Evolutionary conservation across 2,329 filamentous ascomycete genomes (phyloP), one percentile per base, ranked within the genome.

Genomic region (Davidsoniella eucalypti): DNA sequence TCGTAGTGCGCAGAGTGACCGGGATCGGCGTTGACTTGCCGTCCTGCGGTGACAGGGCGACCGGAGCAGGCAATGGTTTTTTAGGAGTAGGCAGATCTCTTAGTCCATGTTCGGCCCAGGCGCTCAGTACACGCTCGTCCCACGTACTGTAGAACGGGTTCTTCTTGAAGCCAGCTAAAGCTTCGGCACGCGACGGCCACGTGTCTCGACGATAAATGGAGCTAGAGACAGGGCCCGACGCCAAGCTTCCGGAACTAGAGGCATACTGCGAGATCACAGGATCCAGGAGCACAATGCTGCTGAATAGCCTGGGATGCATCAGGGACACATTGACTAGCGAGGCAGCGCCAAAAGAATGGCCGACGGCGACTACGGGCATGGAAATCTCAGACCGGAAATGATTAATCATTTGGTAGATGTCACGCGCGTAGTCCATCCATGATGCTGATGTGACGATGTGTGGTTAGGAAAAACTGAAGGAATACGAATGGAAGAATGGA

Each of bases 301-400:
- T 75, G 55, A 95, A 72, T 17, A 95, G 76, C 6, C 87, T 82
- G 1, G 90, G 87, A 64, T 94, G 83, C 56, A 87, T 73, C 9
- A 90, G 68, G 4, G 84, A 69, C 14, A 90, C 69, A 57, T 86
- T 79, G 49, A 75, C 71, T 49, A 95, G 71, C 52, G 84, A 76
- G 60, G 76, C 77, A 56, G 75, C 87, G 57, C 90, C 90, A 70
- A 94, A 88, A 57, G 86, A 94, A 66, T 96, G 90, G 14, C 87
- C 90, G 25, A 96, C 65, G 51, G 85, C 88, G 55, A 95, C 66
- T 17, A 95, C 69, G 1, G 90, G 90, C 1, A 83, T 82, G 10
- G 84, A 82, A 74, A 72, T 67, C 26, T 53, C 33, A 26, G 52
- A 43, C 40, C 86, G 83, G 65, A 94, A 90, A 49, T 77, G 71